Evolutionary conservation across 2,329 filamentous ascomycete genomes (phyloP).

Genomic region (Stachybotrys chlorohalonatus): DNA sequence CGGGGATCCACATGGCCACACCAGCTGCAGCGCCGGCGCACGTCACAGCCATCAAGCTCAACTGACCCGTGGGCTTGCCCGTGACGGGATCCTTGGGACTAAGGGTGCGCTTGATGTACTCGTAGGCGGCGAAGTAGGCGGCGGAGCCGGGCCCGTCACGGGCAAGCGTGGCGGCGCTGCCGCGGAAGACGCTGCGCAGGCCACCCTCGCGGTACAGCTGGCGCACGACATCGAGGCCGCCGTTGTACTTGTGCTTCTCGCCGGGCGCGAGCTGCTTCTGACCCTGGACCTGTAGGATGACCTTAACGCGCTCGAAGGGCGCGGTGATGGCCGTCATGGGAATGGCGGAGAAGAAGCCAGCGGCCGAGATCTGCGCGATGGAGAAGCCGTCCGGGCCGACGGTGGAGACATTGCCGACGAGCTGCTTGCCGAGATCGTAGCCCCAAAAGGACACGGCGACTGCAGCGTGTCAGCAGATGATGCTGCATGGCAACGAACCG

Average conservation of each 20-base stretch:
- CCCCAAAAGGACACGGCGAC: slow-evolving; percentile 71
- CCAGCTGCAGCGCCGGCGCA: slow-evolving; percentile 83
- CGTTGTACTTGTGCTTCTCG: slow-evolving; percentile 86
- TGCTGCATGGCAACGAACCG: background rate
- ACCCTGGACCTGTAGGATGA: slow-evolving; percentile 94
- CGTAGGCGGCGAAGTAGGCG: slow-evolving; percentile 95
- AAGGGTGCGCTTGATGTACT: slow-evolving; percentile 81
- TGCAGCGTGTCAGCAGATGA: slow-evolving; percentile 16
- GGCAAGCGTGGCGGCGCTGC: slow-evolving; percentile 81
- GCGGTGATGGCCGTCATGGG: slow-evolving; percentile 98
- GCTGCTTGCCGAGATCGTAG: slow-evolving; percentile 88
- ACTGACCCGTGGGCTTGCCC: slow-evolving; percentile 64
- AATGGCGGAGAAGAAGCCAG: slow-evolving; percentile 95
- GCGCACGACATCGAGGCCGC: slow-evolving; percentile 80
- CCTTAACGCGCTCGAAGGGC: slow-evolving; percentile 97
- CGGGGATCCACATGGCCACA: slow-evolving; percentile 98
- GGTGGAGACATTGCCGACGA: slow-evolving; percentile 62
- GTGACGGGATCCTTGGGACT: slow-evolving; percentile 71
- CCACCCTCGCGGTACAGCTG: slow-evolving; percentile 91
- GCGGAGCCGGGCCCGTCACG: slow-evolving; percentile 88
- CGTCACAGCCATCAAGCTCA: slow-evolving; percentile 76
- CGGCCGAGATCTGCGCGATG: slow-evolving; percentile 80
- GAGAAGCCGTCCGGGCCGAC: slow-evolving; percentile 63
- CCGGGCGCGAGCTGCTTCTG: slow-evolving; percentile 82
- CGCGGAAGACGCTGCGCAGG: slow-evolving; percentile 84